A percentile compares a stretch with the other conserved stretches of the same genome.
These are phyloP conservation scores for Coemansia reversa DNA, from an alignment of 192 early-diverging fungal genomes.

Conservation along the genomic window DNA sequence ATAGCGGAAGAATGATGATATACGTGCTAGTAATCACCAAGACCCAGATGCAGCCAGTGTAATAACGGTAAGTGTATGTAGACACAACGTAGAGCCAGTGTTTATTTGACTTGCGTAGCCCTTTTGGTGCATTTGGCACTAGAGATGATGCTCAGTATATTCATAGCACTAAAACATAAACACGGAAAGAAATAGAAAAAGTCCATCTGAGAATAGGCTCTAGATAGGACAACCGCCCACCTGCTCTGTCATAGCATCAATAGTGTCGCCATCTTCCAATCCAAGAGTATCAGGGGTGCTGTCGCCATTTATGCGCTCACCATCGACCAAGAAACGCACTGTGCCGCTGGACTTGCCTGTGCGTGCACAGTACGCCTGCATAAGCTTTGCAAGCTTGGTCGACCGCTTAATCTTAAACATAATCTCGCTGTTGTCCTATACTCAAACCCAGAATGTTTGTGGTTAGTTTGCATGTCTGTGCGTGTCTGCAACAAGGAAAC, in stretches of 20 bases:
- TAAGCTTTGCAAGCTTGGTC: constrained; percentile 87
- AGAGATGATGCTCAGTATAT: no score
- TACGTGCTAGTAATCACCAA: no score
- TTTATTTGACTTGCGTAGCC: no score
- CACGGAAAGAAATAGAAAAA: no score
- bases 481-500: not conserved
- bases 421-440: constrained; percentile 72
- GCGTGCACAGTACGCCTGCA: constrained; percentile 91
- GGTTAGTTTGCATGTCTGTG: not conserved
- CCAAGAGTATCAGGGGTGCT: constrained; percentile 83
- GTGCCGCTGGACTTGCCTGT: constrained; percentile 76
- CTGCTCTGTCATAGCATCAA: constrained; percentile 94
- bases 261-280: constrained; percentile 94
- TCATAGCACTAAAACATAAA: no score
- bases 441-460: not conserved
- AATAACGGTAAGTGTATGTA: no score
- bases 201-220: not conserved
- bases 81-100: no score
- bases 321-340: constrained; percentile 92
- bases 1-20: no score
- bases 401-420: constrained; percentile 96
- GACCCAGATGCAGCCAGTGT: no score
- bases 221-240: constrained; percentile 64
- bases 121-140: no score
- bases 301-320: constrained; percentile 74